Base-by-base conservation (phyloP, 2,329 filamentous ascomycete species). In the Penicillium vulpinum region DNA sequence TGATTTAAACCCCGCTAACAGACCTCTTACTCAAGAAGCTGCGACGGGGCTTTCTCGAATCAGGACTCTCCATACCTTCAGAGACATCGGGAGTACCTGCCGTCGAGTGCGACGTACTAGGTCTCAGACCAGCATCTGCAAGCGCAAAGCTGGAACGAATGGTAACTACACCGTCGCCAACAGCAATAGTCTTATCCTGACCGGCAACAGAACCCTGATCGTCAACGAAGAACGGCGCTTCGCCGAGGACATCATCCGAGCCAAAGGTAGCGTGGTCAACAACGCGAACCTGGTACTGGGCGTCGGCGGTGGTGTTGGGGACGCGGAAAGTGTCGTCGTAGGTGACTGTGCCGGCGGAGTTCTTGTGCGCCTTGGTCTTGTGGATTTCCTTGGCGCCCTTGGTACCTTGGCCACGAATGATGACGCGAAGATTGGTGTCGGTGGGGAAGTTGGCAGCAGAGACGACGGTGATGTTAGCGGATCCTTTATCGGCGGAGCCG, bases 341-440 rank as follows among this genome's bases (percentile, higher is more conserved):
- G 18, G 79, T 81, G 59, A 90, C 84, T 4, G 81, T 77, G 2
- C 89, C 90, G 1, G 84, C 77, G 0, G 62, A 58, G 36, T 88
- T 83, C 74, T 96, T 96, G 78, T 90, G 85, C 62, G 94, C 89
- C 73, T 96, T 96, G 22, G 92, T 97, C 80, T 97, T 97, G 77
- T 92, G 87, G 44, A 99, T 80, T 44, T 89, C 85, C 78, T 94
- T 97, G 48, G 75, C 80, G 47, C 82, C 83, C 75, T 89, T 92
- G 45, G 85, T 77, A 4, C 81, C 79, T 33, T 90, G 71, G 64
- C 90, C 85, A 54, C 85, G 87, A 64, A 96, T 78, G 56, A 84
- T 77, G 46, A 96, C 85, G 68, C 91, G 92, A n/a, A 96, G 78
- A 70, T 95, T 91, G 6, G 90, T 83, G 6, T 85, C 85, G 1